Percentiles rank a stretch among this genome's conserved stretches.
Evolutionary conservation across 31 red algal species (phyloP).

Genomic region (Bonnemaisonia californica): DNA sequence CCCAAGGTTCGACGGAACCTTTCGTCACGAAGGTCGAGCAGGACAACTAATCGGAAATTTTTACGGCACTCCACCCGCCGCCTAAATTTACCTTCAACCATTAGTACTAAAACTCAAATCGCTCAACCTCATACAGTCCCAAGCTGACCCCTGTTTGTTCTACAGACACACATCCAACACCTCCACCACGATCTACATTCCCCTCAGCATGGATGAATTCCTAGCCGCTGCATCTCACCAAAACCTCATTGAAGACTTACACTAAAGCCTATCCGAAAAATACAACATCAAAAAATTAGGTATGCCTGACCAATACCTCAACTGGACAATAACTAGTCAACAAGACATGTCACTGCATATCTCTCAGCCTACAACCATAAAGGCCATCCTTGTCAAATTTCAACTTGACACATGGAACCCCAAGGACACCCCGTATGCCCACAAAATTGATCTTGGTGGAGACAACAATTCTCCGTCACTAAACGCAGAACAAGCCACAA

Average conservation of each 20-base stretch:
- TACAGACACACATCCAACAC: neutral
- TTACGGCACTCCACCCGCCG: conserved; percentile 26
- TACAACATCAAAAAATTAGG: conserved; percentile 22
- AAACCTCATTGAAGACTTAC: conserved; percentile 7
- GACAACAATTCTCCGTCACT: neutral
- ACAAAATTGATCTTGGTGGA: neutral
- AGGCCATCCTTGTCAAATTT: conserved; percentile 2
- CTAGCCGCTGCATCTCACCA: neutral
- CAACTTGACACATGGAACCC: neutral
- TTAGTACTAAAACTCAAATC: neutral
- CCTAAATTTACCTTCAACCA: conserved; percentile 3
- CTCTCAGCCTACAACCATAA: conserved; percentile 22
- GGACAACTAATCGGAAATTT: conserved; percentile 23
- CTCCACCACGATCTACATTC: neutral
- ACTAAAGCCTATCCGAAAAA: conserved; percentile 4
- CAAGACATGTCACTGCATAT: neutral
- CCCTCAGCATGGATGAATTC: conserved; percentile 34
- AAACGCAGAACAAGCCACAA: neutral
- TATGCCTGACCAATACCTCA: conserved; percentile 1
- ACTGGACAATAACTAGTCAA: neutral
- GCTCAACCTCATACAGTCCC: neutral
- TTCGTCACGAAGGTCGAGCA: neutral
- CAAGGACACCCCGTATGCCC: neutral
- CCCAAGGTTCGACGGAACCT: conserved; percentile 18
- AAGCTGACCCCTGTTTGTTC: conserved; percentile 22